Evolutionary conservation across 179 eudicot species (phyloP).

Genomic region (Pouteria campechiana): DNA sequence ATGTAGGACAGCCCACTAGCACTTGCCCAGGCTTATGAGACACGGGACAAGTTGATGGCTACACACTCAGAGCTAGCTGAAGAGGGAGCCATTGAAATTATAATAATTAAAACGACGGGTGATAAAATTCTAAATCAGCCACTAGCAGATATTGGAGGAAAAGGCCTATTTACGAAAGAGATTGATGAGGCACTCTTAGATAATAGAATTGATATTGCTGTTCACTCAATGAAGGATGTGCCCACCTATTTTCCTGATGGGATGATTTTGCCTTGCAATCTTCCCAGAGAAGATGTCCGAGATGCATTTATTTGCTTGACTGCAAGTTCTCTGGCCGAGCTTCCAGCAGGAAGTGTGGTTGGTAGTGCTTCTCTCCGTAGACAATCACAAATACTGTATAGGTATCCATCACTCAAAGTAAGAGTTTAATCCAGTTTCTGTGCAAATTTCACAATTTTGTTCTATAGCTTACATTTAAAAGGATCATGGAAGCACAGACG

Average conservation of each 20-base stretch:
- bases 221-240: constrained; percentile 98
- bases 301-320: constrained; percentile 85
- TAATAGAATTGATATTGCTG: constrained; percentile 87
- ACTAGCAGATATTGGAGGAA: constrained; percentile 94
- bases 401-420: constrained; percentile 83
- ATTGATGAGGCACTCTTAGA: constrained; percentile 86
- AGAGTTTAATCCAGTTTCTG: too few species aligned
- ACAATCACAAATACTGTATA: constrained; percentile 77
- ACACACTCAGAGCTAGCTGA: constrained; percentile 72
- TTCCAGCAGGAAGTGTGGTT: constrained; percentile 78
- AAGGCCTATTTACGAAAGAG: constrained; percentile 93
- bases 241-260: constrained; percentile 93
- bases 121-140: constrained; percentile 80
- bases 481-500: too few species aligned
- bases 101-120: constrained; percentile 83
- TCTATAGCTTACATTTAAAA: too few species aligned
- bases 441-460: too few species aligned
- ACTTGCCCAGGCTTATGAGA: constrained; percentile 95
- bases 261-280: constrained; percentile 84
- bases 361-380: constrained; percentile 95
- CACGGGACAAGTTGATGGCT: constrained; percentile 62
- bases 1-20: constrained; percentile 91
- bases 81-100: constrained; percentile 84
- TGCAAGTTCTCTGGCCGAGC: constrained; percentile 71
- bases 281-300: constrained; percentile 86